A percentile compares a stretch with the other conserved stretches of the same genome.
Evolutionary conservation across 768 basidiomycete species (phyloP).

Genomic region (Clitopilus hobsonii): DNA sequence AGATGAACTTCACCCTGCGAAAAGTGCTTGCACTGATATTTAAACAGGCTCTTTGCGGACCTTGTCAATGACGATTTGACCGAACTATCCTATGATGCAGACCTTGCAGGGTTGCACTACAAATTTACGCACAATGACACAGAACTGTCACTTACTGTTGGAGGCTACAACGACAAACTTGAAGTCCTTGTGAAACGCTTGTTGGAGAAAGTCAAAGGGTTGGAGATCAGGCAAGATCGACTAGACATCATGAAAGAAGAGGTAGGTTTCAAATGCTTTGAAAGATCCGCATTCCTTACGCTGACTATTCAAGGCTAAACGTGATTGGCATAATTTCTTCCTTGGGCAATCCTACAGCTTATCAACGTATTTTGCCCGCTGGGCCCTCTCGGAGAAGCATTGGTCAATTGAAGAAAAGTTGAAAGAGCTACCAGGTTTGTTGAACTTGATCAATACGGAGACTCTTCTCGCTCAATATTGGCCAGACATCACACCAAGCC

Average conservation of each 20-base stretch:
- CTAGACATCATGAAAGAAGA: slow-evolving; percentile 83
- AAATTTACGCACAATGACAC: slow-evolving; percentile 55
- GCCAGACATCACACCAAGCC: slow-evolving; percentile 65
- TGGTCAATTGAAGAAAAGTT: slow-evolving; percentile 81
- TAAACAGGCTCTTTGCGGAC: slow-evolving; percentile 67
- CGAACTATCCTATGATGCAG: slow-evolving; percentile 91
- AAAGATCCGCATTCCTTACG: neutral
- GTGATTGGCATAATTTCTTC: slow-evolving; percentile 83
- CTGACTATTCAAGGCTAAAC: slow-evolving; percentile 47
- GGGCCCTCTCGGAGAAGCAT: slow-evolving; percentile 64
- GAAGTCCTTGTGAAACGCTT: slow-evolving; percentile 68
- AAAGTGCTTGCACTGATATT: neutral
- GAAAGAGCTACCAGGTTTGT: slow-evolving; percentile 67
- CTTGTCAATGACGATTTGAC: slow-evolving; percentile 85
- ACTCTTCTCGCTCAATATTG: neutral
- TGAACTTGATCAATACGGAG: neutral
- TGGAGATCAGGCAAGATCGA: slow-evolving; percentile 65
- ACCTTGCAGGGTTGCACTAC: slow-evolving; percentile 84
- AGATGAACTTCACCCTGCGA: slow-evolving; percentile 11
- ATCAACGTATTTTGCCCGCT: slow-evolving; percentile 70
- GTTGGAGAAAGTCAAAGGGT: slow-evolving; percentile 58
- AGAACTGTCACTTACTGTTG: slow-evolving; percentile 63
- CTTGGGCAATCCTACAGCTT: slow-evolving; percentile 79
- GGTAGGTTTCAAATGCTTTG: slow-evolving; percentile 34
- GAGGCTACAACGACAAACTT: slow-evolving; percentile 93